These are phyloP conservation scores for Cymbopogon citratus DNA, from an alignment of 176 grass and related monocot genomes.

Conservation along the genomic window DNA sequence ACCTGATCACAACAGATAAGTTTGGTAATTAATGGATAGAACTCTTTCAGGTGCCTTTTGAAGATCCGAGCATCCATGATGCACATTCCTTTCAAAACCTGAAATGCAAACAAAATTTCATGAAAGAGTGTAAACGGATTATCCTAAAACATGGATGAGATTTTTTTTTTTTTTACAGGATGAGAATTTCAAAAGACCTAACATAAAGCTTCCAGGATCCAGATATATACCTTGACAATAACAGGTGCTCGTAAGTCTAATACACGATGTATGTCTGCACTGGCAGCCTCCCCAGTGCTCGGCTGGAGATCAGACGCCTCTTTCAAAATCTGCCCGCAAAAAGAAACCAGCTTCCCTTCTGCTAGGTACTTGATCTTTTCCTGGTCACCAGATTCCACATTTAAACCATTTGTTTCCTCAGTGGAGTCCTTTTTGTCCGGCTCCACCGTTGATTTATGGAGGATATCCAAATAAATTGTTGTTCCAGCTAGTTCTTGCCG, in stretches of 20 bases:
- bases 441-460: slow-evolving; percentile 79
- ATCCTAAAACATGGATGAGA: slow-evolving; percentile 14
- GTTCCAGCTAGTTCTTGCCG: slow-evolving; percentile 95
- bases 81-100: slow-evolving; percentile 97
- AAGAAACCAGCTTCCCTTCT: slow-evolving; percentile 89
- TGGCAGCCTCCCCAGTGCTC: slow-evolving; percentile 54
- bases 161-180: neutral
- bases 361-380: slow-evolving; percentile 75
- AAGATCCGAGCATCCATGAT: slow-evolving; percentile 88
- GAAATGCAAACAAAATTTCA: slow-evolving; percentile 26
- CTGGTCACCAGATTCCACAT: slow-evolving; percentile 41
- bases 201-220: slow-evolving; percentile 12
- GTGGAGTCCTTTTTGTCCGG: slow-evolving; percentile 20
- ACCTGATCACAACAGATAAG: slow-evolving; percentile 99
- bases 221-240: slow-evolving; percentile 88
- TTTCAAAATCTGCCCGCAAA: slow-evolving; percentile 88
- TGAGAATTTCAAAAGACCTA: neutral
- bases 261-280: slow-evolving; percentile 78
- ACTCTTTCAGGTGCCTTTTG: slow-evolving; percentile 88
- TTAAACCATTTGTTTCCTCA: slow-evolving; percentile 35
- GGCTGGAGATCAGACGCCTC: slow-evolving; percentile 93
- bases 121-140: neutral
- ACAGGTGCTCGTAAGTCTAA: slow-evolving; percentile 85
- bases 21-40: slow-evolving; percentile 97
- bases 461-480: slow-evolving; percentile 91